Conservation (phyloP, 306 rosid genomes). For the Malus sylvestris region DNA sequence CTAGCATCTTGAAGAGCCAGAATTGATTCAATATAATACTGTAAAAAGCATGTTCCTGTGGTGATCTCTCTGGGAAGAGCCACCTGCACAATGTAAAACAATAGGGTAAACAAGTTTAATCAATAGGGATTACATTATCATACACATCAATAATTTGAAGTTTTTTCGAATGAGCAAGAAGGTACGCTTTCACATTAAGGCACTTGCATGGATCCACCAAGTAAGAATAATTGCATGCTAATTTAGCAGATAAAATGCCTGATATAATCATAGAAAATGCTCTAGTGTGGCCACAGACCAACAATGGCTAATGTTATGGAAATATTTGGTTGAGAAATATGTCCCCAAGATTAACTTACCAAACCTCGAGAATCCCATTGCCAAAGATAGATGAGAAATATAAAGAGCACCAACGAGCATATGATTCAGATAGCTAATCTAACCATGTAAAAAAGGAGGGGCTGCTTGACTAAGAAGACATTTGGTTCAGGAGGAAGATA, state of each 20-base stretch:
- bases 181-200: not conserved
- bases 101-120: constrained; percentile 7
- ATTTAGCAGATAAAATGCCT: not conserved
- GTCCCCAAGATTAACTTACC: not conserved
- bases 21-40: constrained; percentile 67
- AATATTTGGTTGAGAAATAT: not conserved
- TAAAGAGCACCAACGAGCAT: not conserved
- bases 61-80: constrained; percentile 94
- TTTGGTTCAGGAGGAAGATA: not conserved
- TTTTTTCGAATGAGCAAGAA: not conserved
- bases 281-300: not conserved
- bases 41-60: constrained; percentile 65
- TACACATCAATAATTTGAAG: not conserved
- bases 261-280: not conserved
- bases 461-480: not conserved
- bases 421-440: constrained; percentile 7
- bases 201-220: not conserved
- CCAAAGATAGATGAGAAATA: not conserved
- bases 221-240: not conserved
- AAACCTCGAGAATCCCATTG: not conserved
- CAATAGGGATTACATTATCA: not conserved
- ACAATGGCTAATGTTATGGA: not conserved
- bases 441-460: not conserved
- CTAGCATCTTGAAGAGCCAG: constrained; percentile 91
- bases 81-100: constrained; percentile 46